Evolutionary conservation across 2,329 filamentous ascomycete genomes (phyloP), one percentile per base, ranked within the genome.

Genomic region (Rhytidhysteron rufulum): DNA sequence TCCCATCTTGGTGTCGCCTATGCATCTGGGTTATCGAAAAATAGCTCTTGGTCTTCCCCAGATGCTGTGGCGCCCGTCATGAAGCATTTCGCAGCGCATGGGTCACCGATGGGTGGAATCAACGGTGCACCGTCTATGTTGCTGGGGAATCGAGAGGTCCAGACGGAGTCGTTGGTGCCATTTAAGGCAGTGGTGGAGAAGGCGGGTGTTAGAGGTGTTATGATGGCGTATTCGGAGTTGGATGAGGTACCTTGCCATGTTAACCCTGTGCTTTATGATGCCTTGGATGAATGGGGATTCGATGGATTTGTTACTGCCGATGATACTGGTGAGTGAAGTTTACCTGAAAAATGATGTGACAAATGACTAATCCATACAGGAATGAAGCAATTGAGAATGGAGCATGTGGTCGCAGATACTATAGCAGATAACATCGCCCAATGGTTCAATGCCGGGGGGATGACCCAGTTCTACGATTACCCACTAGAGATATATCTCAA

Each of bases 81-180:
- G 52, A 72, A 72, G 58, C 69, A 72, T 47, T 72, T 72, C 46
- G 69, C 69, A 0, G 69, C 68, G 0, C 68, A 72, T 46, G 69
- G 69, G 0, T 58, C 66, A 18, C 67, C 66, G 0, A 68, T 71
- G 40, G 62, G 59, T 6, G 69, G 69, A 0, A 63, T 66, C 13
- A 72, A 72, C 37, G 66, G 66, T 2, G 66, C 67, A 1, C 69
- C 69, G 4, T 71, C 67, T 29, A 69, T 71, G 62, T 63, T 67
- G 0, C 66, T 67, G 31, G 69, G 69, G 1, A 69, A 65, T 22
- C 61, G 69, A 4, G 66, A 71, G 47, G 58, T 71, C 5, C 48
- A 70, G 33, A 63, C 69, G 33, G 65, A 71, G 40, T 63, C 71
- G 36, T 48, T 72, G 4, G 55, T 62, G 7, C 68, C 69, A 4